Evolutionary conservation across 2,329 filamentous ascomycete species (phyloP), one percentile per base, ranked within the genome.

Genomic region (Alternaria sp.): DNA sequence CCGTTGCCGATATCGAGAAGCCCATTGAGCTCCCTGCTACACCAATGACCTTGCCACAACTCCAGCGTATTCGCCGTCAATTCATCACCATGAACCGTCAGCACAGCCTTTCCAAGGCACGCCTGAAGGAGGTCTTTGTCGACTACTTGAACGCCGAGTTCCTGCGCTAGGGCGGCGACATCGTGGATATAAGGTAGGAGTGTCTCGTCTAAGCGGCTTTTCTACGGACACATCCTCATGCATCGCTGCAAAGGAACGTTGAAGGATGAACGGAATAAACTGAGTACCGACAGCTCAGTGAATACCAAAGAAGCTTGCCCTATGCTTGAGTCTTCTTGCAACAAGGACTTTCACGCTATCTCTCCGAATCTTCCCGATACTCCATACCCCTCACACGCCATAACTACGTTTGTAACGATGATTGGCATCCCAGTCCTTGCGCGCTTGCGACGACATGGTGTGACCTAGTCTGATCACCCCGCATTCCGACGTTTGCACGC

Each of bases 11-110:
- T 18, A 84, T 87, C 2, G 84, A 85, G 16, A 77, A 89, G 58
- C 79, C 85, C 1, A 83, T 95, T 22, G 85, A 89, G 66, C 80
- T 95, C 51, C 92, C 92, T 0, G 80, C 82, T 10, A 87, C 85
- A 62, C 88, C 87, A 64, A 81, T 93, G 51, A 89, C 89, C 1
- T 75, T 95, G 44, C 89, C 92, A 9, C 90, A 93, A 75, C 80
- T 96, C 67, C 92, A 96, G 80, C 85, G 92, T 65, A 81, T 94
- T 68, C 84, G 92, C 61, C 85, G 92, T 70, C 91, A 93, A 50
- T 96, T 92, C 79, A 89, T 94, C 69, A 86, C 85, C 5, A 77
- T 96, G 75, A 94, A 94, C 69, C 83, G 92, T 81, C 72, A 91
- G 84, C 74, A 93, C 66, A 79, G 71, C 50, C 70, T 85, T 52